These are phyloP conservation scores for Podochytrium sp. DNA, from an alignment of 192 early-diverging fungal species.

Conservation along the genomic window DNA sequence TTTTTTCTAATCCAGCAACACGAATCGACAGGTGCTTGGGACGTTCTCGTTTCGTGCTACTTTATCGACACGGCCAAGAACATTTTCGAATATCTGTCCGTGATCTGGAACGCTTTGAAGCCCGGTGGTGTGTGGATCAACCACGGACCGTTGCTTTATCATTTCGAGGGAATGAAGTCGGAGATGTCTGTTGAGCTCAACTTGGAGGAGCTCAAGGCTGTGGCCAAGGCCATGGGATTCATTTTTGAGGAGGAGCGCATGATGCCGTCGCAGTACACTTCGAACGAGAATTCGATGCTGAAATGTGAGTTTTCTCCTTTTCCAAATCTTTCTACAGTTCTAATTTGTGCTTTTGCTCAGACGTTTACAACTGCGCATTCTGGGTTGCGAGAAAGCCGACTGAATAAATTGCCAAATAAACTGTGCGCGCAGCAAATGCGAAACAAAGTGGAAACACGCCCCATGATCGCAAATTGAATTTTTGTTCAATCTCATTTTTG, in stretches of 20 bases:
- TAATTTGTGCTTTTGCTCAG: conserved; percentile 32
- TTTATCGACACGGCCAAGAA: conserved; percentile 98
- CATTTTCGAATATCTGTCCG: conserved; percentile 83
- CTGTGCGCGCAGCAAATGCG: too few relatives aligned
- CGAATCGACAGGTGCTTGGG: conserved; percentile 64
- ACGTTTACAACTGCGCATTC: conserved; percentile 76
- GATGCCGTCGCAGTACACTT: conserved; percentile 72
- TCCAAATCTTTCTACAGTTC: too few relatives aligned
- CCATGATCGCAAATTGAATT: neutral
- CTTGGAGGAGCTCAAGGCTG: conserved; percentile 76
- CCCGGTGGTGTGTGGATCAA: conserved; percentile 56
- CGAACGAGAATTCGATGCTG: conserved; percentile 78
- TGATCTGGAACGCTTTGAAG: conserved; percentile 77
- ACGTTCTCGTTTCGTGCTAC: conserved; percentile 92
- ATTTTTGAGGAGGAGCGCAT: conserved; percentile 65
- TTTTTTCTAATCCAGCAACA: neutral
- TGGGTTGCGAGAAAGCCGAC: conserved; percentile 65
- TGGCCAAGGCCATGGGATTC: conserved; percentile 59
- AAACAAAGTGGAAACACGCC: too few relatives aligned
- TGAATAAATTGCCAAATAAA: conserved; percentile 3
- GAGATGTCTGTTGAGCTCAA: conserved; percentile 88
- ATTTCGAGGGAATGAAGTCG: conserved; percentile 84
- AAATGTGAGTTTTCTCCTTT: conserved; percentile 43
- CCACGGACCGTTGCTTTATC: conserved; percentile 83
- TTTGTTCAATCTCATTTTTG: too few relatives aligned